Evolutionary conservation across 352 stramenopile species (phyloP), one percentile per base, ranked within the genome.

Genomic region (Globisporangium alternatum): DNA sequence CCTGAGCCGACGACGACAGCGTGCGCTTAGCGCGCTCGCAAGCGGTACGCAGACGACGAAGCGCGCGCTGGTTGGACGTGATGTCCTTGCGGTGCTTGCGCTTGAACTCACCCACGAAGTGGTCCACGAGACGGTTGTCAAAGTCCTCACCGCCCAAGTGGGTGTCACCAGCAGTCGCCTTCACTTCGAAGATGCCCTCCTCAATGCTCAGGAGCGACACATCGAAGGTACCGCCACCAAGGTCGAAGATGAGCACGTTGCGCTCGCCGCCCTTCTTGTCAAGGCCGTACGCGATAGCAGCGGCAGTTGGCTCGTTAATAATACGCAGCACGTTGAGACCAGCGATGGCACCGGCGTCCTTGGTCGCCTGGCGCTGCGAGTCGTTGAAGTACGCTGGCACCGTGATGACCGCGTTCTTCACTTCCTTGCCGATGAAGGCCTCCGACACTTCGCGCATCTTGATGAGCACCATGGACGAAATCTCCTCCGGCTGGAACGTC

Each of bases 341-440:
- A 31, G 93, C 79, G 68, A 98, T 98, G 19, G 73, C 74, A 17
- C 91, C 91, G 17, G 93, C 93, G 60, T 98, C 89, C 60, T 98
- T 98, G 49, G 95, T 98, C 17, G 95, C 95, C 62, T 98, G 90
- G 28, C 95, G 87, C 73, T 98, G 95, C 63, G 83, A 94, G 71
- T 98, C 91, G 68, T 98, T 98, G 72, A 98, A 98, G 65, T 98
- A 98, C n/a, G 95, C 95, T n/a, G 95, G 95, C 33, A 98, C 95
- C n/a, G 95, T 98, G 41, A 98, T 88, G 9, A 98, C 93, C n/a
- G 81, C 77, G 56, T 89, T 85, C 62, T 74, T 78, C 1, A 88
- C 72, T 13, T 75, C 47, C 64, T 86, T 75, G 58, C 83, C 82
- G n/a, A 91, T 74, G 69, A 76, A 95, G 9, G 66, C 72, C 49